Base-by-base conservation (phyloP, 305 asterid species). In the Plantago lanceolata region DNA sequence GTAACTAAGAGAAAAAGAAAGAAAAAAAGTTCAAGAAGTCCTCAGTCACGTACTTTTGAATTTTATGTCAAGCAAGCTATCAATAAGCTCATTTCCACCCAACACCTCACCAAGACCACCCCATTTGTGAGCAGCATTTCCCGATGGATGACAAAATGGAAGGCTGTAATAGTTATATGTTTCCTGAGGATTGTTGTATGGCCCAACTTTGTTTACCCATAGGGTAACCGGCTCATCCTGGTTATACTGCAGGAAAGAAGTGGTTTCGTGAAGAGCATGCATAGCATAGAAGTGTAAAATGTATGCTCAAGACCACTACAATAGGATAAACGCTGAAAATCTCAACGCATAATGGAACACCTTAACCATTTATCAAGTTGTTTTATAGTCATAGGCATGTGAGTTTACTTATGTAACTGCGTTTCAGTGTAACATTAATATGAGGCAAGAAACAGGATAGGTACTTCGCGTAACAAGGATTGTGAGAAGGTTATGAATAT, bases 31-130 rank as follows among this genome's bases (percentile, higher is more conserved):
- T n/a, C 15, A 17, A 65, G 60, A 65, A 40, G 59, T 65, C 47
- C 24, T 67, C 80, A 47, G 75, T 79, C 84, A 74, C 47, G 15
- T 81, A 84, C 90, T 79, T 71, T 70, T 78, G 57, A 75, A 84
- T 71, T 67, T 84, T 66, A 84, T 79, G 68, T 74, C 81, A 64
- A 79, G 70, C 73, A 74, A 75, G 61, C 90, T 84, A 69, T 82
- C 90, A 68, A 84, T 84, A 62, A 84, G 90, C 78, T 84, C 90
- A 73, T 84, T 84, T 75, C 88, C 90, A 50, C 90, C 90, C 76
- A 84, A 71, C 21, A 84, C 86, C 72, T 84, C 90, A 49, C 90
- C 90, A 64, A 84, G 88, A 49, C 88, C 85, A 67, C 88, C 90
- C 90, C 90, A 84, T 62, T 77, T 84, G 76, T 79, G 88, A 64